Conservation (phyloP, 441 rosid species). For the Melastoma candidum region DNA sequence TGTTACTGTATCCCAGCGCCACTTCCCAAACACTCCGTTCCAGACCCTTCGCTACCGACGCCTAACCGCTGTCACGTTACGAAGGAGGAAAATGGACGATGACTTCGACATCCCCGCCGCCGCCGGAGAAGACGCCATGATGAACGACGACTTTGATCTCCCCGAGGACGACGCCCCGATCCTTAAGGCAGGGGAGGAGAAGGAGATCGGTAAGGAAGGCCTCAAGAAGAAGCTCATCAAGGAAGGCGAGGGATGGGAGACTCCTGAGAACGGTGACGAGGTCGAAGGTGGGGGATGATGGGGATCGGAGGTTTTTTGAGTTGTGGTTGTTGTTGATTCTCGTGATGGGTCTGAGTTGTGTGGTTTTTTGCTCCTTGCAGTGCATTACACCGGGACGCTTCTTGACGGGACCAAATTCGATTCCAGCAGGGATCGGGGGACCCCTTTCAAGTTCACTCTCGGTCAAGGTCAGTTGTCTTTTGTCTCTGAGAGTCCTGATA, state of each 20-base stretch:
- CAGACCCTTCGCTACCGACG: too few relatives aligned
- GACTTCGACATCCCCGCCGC: conserved; percentile 45
- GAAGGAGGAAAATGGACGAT: conserved; percentile 32
- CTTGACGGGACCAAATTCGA: conserved; percentile 36
- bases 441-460: conserved; percentile 33
- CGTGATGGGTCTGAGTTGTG: not conserved
- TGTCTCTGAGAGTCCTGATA: not conserved
- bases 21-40: too few relatives aligned
- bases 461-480: conserved; percentile 33
- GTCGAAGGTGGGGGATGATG: conserved; percentile 44
- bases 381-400: conserved; percentile 39
- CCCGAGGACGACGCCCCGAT: conserved; percentile 19
- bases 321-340: not conserved
- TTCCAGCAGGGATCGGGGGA: conserved; percentile 35
- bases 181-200: conserved; percentile 55
- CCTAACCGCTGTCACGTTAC: too few relatives aligned
- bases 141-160: conserved; percentile 19
- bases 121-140: conserved; percentile 10
- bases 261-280: conserved; percentile 62
- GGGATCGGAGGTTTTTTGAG: not conserved
- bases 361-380: conserved; percentile 24
- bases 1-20: too few relatives aligned
- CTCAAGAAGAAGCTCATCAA: conserved; percentile 62
- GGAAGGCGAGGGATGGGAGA: conserved; percentile 61
- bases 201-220: conserved; percentile 53